Base-by-base conservation (phyloP, 345 rosid species). In the Microcos paniculata region DNA sequence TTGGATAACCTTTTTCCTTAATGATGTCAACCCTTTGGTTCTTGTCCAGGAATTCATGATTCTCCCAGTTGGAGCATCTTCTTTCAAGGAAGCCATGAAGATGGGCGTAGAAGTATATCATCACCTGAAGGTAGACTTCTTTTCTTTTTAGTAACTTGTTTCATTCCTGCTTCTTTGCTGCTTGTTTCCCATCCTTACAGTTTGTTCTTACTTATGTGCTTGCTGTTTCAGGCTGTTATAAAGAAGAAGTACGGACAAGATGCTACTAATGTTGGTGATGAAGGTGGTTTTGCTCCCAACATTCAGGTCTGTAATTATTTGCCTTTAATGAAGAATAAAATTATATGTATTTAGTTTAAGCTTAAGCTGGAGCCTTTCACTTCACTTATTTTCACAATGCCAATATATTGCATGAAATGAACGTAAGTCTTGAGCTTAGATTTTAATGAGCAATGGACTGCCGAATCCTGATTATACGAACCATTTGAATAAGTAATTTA, bases 91-190 rank as follows among this genome's bases (percentile, higher is more conserved):
- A 78, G 91, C 91, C 80, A 89, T 90, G 95, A 87, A 88, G 87
- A 90, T 90, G 89, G 95, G 92, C 5, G 83, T 84, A 64, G 95
- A 90, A 84, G 91, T 87, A 13, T 90, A 90, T 80, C 95, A 89
- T 76, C 84, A 87, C 63, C 71, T 89, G 82, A 89, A 89, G 90
- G 93, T 87, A 28, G 35, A 11, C n/a, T 19, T 45, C 45, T 13
- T 1, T 19, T 48, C 10, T 8, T n/a, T 51, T 45, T 65, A 51
- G 6, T 26, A 49, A 33, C 8, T 23, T 53, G 6, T 7, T 57
- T 69, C 19, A 58, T 51, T 58, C 62, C 0, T 53, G 28, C 16
- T 71, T 15, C 19, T 49, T 30, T 18, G 19, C 18, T 58, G 2
- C 46, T 26, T 38, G 21, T 12, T 72, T 68, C 31, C 73, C 38